Base-by-base conservation (phyloP, 73 alveolate genomes). In the Breviolum minutum region DNA sequence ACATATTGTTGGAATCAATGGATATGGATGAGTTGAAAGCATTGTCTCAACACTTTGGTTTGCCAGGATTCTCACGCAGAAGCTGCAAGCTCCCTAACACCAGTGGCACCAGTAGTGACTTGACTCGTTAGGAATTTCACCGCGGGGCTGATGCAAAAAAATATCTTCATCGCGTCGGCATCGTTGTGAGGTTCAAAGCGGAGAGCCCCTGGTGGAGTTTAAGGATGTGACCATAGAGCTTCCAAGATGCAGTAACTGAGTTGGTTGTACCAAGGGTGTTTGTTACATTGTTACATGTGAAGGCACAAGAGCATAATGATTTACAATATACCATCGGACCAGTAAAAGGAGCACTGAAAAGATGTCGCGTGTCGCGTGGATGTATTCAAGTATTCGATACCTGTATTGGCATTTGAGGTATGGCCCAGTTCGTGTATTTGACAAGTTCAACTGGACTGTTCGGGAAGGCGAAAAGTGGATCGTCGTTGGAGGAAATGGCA, bases 401-500 rank as follows among this genome's bases (percentile, higher is more conserved):
- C 63, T n/a, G 64, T 27, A 17, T 40, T 14, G 7, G 64, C 63
- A 63, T 9, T 20, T 32, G 62, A 91, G 97, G 98, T 92, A 92
- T 74, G 98, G 98, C 89, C 98, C 98, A 13, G 74, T 92, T 10
- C 10, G 79, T 61, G 98, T 92, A 8, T 92, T 92, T 48, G 87
- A 92, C 81, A 73, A 76, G 69, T 48, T 92, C 61, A 74, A 54
- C 80, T 92, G 98, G 98, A 74, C 98, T 19, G 98, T 92, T 64
- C 90, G 98, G 66, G 89, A 92, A 80, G 30, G 90, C 69, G 98
- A 92, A 74, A 92, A 76, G 69, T 92, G 98, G 98, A 74, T 92
- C 27, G 98, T 92, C 80, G 81, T 92, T 10, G 98, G 98, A 22
- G 98, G 98, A 60, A 92, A 92, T 32, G 98, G 98, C 68, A 92